Evolutionary conservation across 805 yeast genomes (phyloP), one percentile per base, ranked within the genome.

Genomic region (Candida corydali): DNA sequence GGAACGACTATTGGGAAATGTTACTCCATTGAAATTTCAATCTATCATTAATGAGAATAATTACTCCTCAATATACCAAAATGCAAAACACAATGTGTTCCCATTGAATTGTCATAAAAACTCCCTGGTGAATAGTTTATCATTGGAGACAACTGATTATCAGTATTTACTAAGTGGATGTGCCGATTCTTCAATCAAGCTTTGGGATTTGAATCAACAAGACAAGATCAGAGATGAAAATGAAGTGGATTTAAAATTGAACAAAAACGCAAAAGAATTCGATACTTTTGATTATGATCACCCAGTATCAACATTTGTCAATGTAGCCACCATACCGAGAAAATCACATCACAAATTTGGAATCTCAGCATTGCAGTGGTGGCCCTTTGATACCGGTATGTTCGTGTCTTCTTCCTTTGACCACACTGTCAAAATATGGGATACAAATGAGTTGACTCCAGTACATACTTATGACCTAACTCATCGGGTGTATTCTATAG

Each of bases 321-420:
- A 44, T 12, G 23, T 66, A 4, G 71, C 65, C 4, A 51, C 66
- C 4, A 45, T 67, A 3, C 70, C 71, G 0, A 49, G 66, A 16
- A 61, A 56, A 34, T 34, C 66, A 5, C 67, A 56, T 11, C 97
- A 89, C 52, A 55, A 62, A 14, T 86, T 70, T 54, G 95, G 96
- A 0, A 69, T 89, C 0, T 83, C 95, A 0, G 61, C 75, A 11
- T 65, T 86, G 1, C 67, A 72, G 48, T 89, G 97, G 97, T 91
- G 96, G 91, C 88, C 93, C 0, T 63, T 65, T 30, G 97, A 89
- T 57, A 77, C 80, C 23, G 96, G 96, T 1, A 70, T 89, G 80
- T 88, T 87, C 61, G 69, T 87, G 14, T 74, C 87, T 3, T 78
- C 87, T 1, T 86, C 96, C 0, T 86, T 79, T 55, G 97, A 89